phyloP scores from a whole-genome alignment of 257 asterid species.

The Nicotiana knightiana region DNA sequence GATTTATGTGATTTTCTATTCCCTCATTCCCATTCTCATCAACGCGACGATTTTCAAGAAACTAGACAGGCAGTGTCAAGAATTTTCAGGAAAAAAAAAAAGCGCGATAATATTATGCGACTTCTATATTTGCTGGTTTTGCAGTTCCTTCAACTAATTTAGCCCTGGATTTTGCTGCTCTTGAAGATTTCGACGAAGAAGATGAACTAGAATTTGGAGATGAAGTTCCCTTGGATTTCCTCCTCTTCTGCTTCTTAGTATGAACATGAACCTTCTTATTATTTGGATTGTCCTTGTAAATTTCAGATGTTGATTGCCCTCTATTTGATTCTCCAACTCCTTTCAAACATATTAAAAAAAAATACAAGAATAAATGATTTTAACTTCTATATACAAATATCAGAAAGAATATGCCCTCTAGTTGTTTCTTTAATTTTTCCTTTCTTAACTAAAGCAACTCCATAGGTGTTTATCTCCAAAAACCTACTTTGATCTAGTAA shows the following conservation, averaged over 20 bases:
- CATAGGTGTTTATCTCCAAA: no score
- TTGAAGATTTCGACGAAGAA: slow-evolving; percentile 41
- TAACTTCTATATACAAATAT: background rate
- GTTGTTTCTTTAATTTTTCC: no score
- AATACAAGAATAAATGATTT: background rate
- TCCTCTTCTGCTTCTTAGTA: slow-evolving; percentile 48
- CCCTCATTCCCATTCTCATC: background rate
- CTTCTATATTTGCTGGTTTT: slow-evolving; percentile 46
- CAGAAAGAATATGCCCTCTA: background rate
- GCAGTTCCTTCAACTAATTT: slow-evolving; percentile 46
- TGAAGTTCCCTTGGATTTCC: slow-evolving; percentile 45
- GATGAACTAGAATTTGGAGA: slow-evolving; percentile 44
- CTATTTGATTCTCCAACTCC: slow-evolving; percentile 44
- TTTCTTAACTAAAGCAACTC: no score
- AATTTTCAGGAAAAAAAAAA: background rate
- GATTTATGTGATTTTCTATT: background rate
- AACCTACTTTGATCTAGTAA: no score
- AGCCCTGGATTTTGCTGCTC: slow-evolving; percentile 35
- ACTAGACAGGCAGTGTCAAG: background rate
- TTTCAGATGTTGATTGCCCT: slow-evolving; percentile 36
- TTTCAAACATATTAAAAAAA: background rate
- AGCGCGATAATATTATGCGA: slow-evolving; percentile 34
- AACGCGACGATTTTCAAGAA: background rate
- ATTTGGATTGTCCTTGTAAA: slow-evolving; percentile 26
- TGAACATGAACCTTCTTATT: slow-evolving; percentile 16